Conservation (phyloP, 176 grass and related monocot species). For the Bromus sterilis region DNA sequence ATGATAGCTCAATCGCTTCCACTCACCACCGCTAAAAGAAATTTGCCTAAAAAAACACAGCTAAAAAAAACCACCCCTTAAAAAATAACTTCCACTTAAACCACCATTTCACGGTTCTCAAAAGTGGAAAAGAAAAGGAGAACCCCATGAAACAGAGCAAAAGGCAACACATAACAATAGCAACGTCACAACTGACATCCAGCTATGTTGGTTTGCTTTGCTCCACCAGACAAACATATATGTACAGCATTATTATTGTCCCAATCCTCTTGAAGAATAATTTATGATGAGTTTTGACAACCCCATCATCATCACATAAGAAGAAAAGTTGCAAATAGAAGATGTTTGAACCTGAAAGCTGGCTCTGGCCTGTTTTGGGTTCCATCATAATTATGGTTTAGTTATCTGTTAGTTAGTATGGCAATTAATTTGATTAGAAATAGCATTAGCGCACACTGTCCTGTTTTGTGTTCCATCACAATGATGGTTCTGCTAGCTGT, state of each 20-base stretch:
- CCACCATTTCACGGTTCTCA: too few relatives aligned
- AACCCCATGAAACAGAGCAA: not conserved
- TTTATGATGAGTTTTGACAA: not conserved
- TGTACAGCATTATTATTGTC: not conserved
- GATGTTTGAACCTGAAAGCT: too few relatives aligned
- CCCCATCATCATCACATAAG: not conserved
- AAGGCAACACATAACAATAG: not conserved
- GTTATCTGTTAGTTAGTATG: not conserved
- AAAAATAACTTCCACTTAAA: too few relatives aligned
- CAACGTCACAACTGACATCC: conserved; percentile 13
- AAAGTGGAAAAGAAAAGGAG: not conserved
- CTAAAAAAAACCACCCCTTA: too few relatives aligned
- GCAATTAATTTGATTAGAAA: not conserved
- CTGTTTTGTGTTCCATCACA: not conserved
- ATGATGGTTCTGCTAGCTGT: not conserved
- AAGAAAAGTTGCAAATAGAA: not conserved
- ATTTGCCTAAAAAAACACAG: too few relatives aligned
- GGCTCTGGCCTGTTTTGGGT: not conserved
- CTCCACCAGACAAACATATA: not conserved
- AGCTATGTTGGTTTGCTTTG: conserved; percentile 14
- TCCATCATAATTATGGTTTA: not conserved
- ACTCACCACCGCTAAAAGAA: too few relatives aligned
- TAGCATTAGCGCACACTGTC: too few relatives aligned
- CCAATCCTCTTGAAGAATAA: not conserved
- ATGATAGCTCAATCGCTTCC: not conserved